Conservation (phyloP, 495 filamentous ascomycete species). For the Lasiosphaeria hispida region DNA sequence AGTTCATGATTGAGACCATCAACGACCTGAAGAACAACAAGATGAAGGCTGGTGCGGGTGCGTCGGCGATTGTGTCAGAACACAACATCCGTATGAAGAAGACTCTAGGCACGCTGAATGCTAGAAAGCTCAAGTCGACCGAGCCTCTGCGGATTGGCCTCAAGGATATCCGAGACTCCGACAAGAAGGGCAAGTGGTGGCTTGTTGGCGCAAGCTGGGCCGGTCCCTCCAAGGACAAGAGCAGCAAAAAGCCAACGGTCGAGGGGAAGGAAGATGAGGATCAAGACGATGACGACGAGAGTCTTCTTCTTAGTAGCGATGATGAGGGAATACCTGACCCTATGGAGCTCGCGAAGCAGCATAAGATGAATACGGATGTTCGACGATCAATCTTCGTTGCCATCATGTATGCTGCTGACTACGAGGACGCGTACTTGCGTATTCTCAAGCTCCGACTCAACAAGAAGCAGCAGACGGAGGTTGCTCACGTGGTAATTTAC, state of each 20-base stretch:
- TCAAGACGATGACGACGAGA: constrained; percentile 32
- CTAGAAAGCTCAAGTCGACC: constrained; percentile 62
- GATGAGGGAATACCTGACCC: constrained; percentile 61
- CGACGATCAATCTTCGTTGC: constrained; percentile 89
- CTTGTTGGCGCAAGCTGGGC: constrained; percentile 88
- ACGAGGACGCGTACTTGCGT: constrained; percentile 73
- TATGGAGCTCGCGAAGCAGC: constrained; percentile 69
- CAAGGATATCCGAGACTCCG: constrained; percentile 72
- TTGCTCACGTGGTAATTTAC: constrained; percentile 83
- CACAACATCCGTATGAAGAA: constrained; percentile 85
- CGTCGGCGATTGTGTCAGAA: constrained; percentile 64
- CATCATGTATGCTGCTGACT: constrained; percentile 84
- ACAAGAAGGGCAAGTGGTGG: constrained; percentile 97
- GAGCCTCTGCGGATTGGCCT: constrained; percentile 82
- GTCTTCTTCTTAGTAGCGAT: constrained; percentile 37
- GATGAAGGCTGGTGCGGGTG: constrained; percentile 65
- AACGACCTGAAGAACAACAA: constrained; percentile 93
- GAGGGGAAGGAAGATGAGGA: constrained; percentile 42
- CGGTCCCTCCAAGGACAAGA: constrained; percentile 38
- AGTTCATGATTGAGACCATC: constrained; percentile 97
- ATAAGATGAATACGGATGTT: constrained; percentile 93
- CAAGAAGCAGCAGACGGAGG: constrained; percentile 78
- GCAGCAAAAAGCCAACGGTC: constrained; percentile 20
- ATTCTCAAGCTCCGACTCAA: constrained; percentile 82
- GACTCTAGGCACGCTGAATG: constrained; percentile 70